Evolutionary conservation across 2,329 filamentous ascomycete genomes (phyloP), one percentile per base, ranked within the genome.

Genomic region (Fusarium succisae): DNA sequence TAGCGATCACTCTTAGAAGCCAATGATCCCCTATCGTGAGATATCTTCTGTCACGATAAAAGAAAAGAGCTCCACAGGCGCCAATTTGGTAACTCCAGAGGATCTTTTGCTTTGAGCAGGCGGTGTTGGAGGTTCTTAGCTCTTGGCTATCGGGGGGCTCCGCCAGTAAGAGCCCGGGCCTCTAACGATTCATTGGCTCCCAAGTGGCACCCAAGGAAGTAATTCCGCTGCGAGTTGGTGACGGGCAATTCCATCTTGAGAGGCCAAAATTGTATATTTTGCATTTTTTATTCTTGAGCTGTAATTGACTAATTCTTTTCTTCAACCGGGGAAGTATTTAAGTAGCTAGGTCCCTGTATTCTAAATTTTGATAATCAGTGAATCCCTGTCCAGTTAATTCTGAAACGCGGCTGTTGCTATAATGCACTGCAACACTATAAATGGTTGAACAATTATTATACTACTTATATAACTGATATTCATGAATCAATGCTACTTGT

Each of bases 101-200:
- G 66, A 24, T 66, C 43, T 59, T 63, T 63, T 63, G 44, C 47
- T 53, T 39, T 47, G 56, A 63, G 55, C 30, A 61, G 61, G 61
- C 62, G 57, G 63, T 58, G 57, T 54, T 45, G 63, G 35, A 30
- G 37, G 51, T 55, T 55, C 64, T 60, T 56, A 57, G 66, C 37
- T 63, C 66, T 66, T 63, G 67, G 67, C 58, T 60, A 51, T 72
- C 72, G 75, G 76, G 74, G 75, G 72, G 69, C 72, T 70, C 76
- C 76, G 73, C 70, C 60, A 61, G 62, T 69, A 63, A 69, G 55
- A 59, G 47, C 55, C 47, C 45, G 9, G 43, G n/a, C 43, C 30
- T 54, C 50, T 65, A 51, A 44, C 53, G 51, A 58, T 61, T 70
- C 41, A 45, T 64, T 69, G 51, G 54, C 14, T 63, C 26, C 38